These are phyloP conservation scores for Botryobasidium botryosum DNA, from an alignment of 768 basidiomycete genomes.

Conservation along the genomic window DNA sequence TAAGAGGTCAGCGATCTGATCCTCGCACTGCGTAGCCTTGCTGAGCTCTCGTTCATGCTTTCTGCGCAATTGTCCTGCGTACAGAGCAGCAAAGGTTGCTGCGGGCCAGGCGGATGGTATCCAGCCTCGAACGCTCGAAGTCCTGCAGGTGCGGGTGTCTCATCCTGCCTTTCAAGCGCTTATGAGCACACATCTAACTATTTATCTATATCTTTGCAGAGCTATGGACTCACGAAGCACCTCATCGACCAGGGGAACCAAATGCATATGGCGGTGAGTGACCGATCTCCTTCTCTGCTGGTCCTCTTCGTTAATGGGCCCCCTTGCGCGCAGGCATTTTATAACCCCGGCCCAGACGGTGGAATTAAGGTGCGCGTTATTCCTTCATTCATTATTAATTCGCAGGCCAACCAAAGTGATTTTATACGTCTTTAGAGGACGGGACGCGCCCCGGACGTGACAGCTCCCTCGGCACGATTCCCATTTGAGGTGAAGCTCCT, in stretches of 20 bases:
- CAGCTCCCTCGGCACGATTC: constrained; percentile 44
- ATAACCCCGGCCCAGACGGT: too few species aligned
- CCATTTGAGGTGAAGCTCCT: constrained; percentile 40
- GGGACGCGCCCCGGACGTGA: constrained; percentile 44
- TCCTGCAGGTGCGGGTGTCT: constrained; percentile 27
- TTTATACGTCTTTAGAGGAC: constrained; percentile 29
- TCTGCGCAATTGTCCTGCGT: background rate
- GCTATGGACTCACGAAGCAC: constrained; percentile 57
- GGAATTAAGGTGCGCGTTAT: constrained; percentile 37
- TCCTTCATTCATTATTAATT: background rate
- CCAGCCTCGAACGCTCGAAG: constrained; percentile 37
- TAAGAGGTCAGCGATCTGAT: constrained; percentile 23
- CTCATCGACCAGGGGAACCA: constrained; percentile 47
- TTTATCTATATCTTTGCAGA: constrained; percentile 31
- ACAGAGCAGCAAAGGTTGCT: constrained; percentile 30
- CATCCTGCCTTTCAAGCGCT: too few species aligned
- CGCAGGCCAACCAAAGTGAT: background rate
- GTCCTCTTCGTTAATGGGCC: too few species aligned
- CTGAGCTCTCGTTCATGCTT: too few species aligned
- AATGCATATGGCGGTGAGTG: constrained; percentile 47
- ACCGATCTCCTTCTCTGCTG: too few species aligned
- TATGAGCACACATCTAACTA: too few species aligned
- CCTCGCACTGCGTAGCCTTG: background rate
- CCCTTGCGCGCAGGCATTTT: constrained; percentile 40
- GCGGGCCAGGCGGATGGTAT: constrained; percentile 41